Conservation (phyloP, 2,329 filamentous ascomycete genomes). For the Exophiala aquamarina region DNA sequence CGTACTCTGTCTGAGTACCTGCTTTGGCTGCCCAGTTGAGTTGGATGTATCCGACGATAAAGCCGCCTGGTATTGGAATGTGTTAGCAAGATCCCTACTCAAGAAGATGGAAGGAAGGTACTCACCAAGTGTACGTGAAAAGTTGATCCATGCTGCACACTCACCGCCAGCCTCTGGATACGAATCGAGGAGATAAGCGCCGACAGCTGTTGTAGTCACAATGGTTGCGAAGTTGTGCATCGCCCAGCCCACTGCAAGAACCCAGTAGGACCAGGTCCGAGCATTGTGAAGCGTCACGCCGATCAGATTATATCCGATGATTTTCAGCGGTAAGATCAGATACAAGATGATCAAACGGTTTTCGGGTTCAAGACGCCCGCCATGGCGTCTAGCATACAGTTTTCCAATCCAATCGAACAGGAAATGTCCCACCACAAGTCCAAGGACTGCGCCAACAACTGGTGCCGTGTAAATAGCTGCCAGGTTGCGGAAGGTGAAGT, state of each 20-base stretch:
- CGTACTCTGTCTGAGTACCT: slow-evolving; percentile 44
- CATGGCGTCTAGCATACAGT: slow-evolving; percentile 47
- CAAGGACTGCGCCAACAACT: slow-evolving; percentile 52
- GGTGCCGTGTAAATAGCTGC: slow-evolving; percentile 58
- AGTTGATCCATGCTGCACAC: slow-evolving; percentile 53
- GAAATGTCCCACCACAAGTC: slow-evolving; percentile 54
- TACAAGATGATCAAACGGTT: slow-evolving; percentile 52
- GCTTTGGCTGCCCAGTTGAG: slow-evolving; percentile 50
- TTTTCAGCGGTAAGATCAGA: slow-evolving; percentile 47
- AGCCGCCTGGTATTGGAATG: slow-evolving; percentile 25
- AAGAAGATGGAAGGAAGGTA: slow-evolving; percentile 33
- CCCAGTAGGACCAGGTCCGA: slow-evolving; percentile 43
- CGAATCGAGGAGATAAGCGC: slow-evolving; percentile 52
- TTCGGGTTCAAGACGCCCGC: slow-evolving; percentile 56
- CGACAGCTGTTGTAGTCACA: slow-evolving; percentile 52
- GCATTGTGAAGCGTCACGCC: slow-evolving; percentile 24
- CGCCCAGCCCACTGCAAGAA: slow-evolving; percentile 48
- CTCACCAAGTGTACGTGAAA: slow-evolving; percentile 48
- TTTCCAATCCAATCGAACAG: slow-evolving; percentile 52
- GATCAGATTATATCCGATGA: slow-evolving; percentile 38
- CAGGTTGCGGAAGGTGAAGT: slow-evolving; percentile 48
- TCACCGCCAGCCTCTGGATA: slow-evolving; percentile 55
- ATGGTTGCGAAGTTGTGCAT: slow-evolving; percentile 57
- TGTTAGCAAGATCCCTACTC: too few relatives aligned
- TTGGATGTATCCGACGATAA: slow-evolving; percentile 44